Evolutionary conservation across 352 stramenopile genomes (phyloP).

Genomic region (Nothophytophthora sp.): DNA sequence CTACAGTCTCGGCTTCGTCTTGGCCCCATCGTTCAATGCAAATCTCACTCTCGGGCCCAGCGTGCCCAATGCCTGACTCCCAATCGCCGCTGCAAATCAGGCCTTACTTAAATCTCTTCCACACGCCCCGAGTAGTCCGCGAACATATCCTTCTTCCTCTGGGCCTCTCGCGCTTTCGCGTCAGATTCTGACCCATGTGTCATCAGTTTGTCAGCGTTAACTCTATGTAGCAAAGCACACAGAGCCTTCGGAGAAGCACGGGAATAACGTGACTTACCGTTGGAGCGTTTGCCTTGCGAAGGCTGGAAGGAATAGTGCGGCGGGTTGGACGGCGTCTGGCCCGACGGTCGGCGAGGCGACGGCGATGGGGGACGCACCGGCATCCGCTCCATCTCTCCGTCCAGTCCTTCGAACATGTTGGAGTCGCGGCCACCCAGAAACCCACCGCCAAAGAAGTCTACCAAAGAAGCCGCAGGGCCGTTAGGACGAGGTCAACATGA

Average conservation of each 20-base stretch:
- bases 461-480: not conserved
- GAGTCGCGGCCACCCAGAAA: slow-evolving; percentile 32
- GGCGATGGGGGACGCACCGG: slow-evolving; percentile 44
- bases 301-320: slow-evolving; percentile 82
- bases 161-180: slow-evolving; percentile 33
- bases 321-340: slow-evolving; percentile 49
- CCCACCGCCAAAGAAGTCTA: slow-evolving; percentile 63
- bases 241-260: not conserved
- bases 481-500: not conserved
- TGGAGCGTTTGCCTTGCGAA: slow-evolving; percentile 27
- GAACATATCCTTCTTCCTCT: slow-evolving; percentile 72
- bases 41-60: too few relatives aligned
- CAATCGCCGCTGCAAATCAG: not conserved
- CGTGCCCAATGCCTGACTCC: too few relatives aligned
- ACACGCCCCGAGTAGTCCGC: slow-evolving; percentile 65
- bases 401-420: slow-evolving; percentile 62
- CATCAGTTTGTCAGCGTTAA: not conserved
- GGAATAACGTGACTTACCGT: slow-evolving; percentile 21
- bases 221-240: not conserved
- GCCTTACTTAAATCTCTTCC: slow-evolving; percentile 54
- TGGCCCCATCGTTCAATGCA: not conserved
- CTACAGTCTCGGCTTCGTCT: not conserved
- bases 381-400: slow-evolving; percentile 70
- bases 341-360: slow-evolving; percentile 37
- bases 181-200: slow-evolving; percentile 9